These are phyloP conservation scores for Ceratocystiopsis sp. DNA, from an alignment of 2,329 filamentous ascomycete genomes.

Conservation along the genomic window DNA sequence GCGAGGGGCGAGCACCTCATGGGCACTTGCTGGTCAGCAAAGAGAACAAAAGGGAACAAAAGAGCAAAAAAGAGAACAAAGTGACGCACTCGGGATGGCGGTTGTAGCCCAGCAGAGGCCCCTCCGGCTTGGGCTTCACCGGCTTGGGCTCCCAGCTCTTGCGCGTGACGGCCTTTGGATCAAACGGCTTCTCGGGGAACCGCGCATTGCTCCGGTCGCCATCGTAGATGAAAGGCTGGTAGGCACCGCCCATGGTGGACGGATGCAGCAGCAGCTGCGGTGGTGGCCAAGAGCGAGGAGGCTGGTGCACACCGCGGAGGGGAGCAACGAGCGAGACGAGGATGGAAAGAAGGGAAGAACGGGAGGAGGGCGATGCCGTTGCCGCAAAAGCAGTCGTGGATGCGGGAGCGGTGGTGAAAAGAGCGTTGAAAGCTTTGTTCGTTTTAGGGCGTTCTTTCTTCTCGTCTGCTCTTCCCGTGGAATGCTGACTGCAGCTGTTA, in stretches of 20 bases:
- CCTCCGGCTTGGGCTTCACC: conserved; percentile 47
- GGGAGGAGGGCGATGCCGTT: too few species aligned
- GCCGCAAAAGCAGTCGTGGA: too few species aligned
- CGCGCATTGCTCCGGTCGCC: conserved; percentile 30
- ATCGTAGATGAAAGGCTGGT: conserved; percentile 57
- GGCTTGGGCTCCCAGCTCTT: conserved; percentile 54
- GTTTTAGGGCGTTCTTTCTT: too few species aligned
- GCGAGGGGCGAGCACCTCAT: conserved; percentile 44
- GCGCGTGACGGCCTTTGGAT: conserved; percentile 72
- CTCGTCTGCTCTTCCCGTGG: too few species aligned
- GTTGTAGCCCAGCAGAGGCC: conserved; percentile 69
- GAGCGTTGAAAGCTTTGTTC: too few species aligned
- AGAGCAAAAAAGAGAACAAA: background rate
- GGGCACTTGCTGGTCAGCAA: conserved; percentile 23
- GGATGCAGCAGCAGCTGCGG: too few species aligned
- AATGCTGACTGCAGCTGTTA: too few species aligned
- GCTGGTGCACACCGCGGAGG: too few species aligned
- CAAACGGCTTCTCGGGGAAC: conserved; percentile 45
- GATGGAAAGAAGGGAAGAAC: too few species aligned
- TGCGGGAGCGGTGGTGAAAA: too few species aligned
- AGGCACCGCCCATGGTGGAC: conserved; percentile 9
- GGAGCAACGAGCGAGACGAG: too few species aligned
- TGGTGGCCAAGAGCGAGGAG: too few species aligned
- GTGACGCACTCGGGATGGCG: conserved; percentile 62
- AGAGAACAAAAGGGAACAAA: background rate